Evolutionary conservation across 768 basidiomycete species (phyloP), one percentile per base, ranked within the genome.

Genomic region (Pholiota microspora): DNA sequence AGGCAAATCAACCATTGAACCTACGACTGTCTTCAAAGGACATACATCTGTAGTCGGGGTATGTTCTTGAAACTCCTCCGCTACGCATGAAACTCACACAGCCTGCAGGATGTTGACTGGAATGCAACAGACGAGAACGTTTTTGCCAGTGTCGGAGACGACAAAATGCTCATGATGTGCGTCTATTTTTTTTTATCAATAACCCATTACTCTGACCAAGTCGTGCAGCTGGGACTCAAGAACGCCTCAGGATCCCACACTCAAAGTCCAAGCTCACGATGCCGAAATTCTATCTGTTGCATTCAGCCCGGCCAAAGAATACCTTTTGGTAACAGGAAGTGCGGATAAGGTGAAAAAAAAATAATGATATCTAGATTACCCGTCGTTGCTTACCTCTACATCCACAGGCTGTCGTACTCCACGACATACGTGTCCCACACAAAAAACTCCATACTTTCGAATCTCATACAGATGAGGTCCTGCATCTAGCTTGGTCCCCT

Each of bases 111-210:
- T 66, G 95, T 99, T 4, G 94, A 97, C 62, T 99, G 97, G 97
- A 89, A 96, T 70, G 76, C 85, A 1, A 83, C 78, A 3, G 77
- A 88, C 63, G 92, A 93, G 56, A 85, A 87, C 63, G 73, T 94
- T 46, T 93, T 98, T 62, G 94, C 88, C 2, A 98, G 95, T 60
- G 97, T 96, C 28, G 94, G 95, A 16, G 97, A 99, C 58, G 97
- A 99, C 69, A 90, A 88, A 68, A 84, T 91, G 79, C 80, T 99
- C 49, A 85, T 97, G 79, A 79, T 98, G 94, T 98, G 64, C 47
- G 47, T 12, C 6, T 21, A 21, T 9, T 38, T 15, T 36, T 1
- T 50, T 53, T 15, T 16, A 51, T 53, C 31, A 28, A n/a, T 27
- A 45, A 31, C 54, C 51, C 49, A 45, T 57, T 56, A 12, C 54